These are phyloP conservation scores for Coemansia sp. DNA, from an alignment of 192 early-diverging fungal genomes.

Conservation along the genomic window DNA sequence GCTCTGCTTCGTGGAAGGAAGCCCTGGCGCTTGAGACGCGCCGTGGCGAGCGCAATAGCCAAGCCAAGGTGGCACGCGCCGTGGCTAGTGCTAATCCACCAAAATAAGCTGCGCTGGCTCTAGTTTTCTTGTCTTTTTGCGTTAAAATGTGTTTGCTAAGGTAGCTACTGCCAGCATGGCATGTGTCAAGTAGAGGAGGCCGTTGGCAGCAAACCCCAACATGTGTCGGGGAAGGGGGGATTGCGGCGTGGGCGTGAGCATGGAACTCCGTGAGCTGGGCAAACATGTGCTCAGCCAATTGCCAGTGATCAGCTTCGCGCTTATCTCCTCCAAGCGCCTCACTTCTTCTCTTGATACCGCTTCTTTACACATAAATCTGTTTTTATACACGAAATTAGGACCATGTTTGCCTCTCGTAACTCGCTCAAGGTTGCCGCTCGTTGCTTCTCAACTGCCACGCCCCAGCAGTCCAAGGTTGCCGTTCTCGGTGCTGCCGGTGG, in stretches of 20 bases:
- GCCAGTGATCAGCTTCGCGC: neutral
- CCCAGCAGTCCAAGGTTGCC: constrained; percentile 59
- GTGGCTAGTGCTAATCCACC: neutral
- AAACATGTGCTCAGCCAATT: neutral
- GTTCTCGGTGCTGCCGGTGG: constrained; percentile 85
- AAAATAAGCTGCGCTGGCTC: neutral
- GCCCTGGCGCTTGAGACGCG: constrained; percentile 30
- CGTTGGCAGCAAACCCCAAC: neutral
- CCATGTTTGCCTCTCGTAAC: constrained; percentile 54
- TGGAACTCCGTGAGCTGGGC: neutral
- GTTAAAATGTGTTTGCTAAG: neutral
- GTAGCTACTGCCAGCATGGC: neutral
- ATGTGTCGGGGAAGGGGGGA: neutral
- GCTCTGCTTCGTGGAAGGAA: constrained; percentile 43
- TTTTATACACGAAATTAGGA: constrained; percentile 7
- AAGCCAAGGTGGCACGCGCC: neutral
- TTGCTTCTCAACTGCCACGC: constrained; percentile 52
- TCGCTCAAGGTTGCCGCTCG: constrained; percentile 43
- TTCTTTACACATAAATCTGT: neutral
- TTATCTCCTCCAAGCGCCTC: neutral
- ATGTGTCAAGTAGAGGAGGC: neutral
- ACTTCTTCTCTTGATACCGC: neutral
- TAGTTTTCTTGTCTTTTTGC: neutral
- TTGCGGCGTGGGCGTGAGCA: neutral
- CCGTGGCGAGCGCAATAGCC: constrained; percentile 23